Evolutionary conservation across 2,329 filamentous ascomycete genomes (phyloP).

Genomic region (Akanthomyces muscarius): DNA sequence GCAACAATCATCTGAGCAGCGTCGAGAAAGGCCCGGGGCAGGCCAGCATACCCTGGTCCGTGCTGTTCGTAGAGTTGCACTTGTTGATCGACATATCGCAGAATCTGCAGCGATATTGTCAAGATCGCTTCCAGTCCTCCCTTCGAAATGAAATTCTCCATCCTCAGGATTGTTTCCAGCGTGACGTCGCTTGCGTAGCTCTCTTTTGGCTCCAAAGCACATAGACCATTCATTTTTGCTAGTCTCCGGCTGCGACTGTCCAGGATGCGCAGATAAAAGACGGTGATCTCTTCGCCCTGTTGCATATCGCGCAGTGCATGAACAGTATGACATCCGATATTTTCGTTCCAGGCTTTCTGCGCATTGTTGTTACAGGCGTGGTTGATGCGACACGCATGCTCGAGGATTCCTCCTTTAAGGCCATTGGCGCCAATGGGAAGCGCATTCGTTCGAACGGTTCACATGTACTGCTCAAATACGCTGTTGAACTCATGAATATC

Average conservation of each 20-base stretch:
- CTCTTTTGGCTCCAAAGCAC: neutral
- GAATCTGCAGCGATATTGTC: neutral
- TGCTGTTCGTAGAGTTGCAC: no score
- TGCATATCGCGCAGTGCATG: neutral
- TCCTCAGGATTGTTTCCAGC: neutral
- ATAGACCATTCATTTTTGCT: neutral
- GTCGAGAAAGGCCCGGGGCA: no score
- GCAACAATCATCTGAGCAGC: no score
- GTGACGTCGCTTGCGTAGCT: neutral
- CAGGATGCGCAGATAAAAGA: neutral
- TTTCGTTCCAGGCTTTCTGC: neutral
- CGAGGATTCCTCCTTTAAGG: neutral
- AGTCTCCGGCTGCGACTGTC: neutral
- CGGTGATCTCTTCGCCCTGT: neutral
- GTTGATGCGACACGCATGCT: neutral
- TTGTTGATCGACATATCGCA: neutral
- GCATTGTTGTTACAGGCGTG: neutral
- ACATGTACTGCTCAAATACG: neutral
- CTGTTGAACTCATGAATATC: neutral
- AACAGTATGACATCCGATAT: neutral
- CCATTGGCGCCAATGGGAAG: neutral
- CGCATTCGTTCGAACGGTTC: neutral
- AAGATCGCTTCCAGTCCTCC: neutral
- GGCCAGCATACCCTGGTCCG: no score
- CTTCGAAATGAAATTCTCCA: neutral